Evolutionary conservation across 2,329 filamentous ascomycete genomes (phyloP).

Genomic region (Exserohilum rostratum): DNA sequence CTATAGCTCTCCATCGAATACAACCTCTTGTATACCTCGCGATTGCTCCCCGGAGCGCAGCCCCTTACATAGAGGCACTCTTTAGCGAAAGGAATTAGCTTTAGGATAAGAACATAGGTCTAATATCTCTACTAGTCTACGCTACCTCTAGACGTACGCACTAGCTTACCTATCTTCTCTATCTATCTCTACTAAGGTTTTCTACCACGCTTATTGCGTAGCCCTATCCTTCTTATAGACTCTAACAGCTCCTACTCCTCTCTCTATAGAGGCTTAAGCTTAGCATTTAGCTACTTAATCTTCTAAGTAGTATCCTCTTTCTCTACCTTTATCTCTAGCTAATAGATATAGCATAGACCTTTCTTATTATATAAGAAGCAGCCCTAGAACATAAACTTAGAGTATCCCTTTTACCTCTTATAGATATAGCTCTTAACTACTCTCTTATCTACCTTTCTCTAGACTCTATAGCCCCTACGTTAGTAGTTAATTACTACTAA

Average conservation of each 20-base stretch:
- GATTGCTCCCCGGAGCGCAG: too few species aligned
- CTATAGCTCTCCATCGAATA: too few species aligned
- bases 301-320: constrained; percentile 3
- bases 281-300: too few species aligned
- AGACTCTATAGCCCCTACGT: too few species aligned
- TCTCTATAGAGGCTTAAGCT: constrained; percentile 13
- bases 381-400: too few species aligned
- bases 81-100: constrained; percentile 16
- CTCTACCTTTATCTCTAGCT: constrained; percentile 8
- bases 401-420: too few species aligned
- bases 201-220: constrained; percentile 10
- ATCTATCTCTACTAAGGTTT: too few species aligned
- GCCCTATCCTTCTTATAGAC: constrained; percentile 1
- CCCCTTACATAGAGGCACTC: constrained; percentile 7
- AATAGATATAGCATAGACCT: constrained; percentile 11
- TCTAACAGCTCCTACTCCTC: constrained; percentile 1
- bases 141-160: not conserved
- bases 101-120: constrained; percentile 3
- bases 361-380: too few species aligned
- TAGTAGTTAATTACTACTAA: constrained; percentile 10
- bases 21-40: too few species aligned
- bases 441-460: too few species aligned
- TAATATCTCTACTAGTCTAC: constrained; percentile 15
- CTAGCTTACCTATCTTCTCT: constrained; percentile 12
- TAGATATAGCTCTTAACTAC: too few species aligned